Conservation (phyloP, 208 protist species). For the Strigomonas oncopelti region DNA sequence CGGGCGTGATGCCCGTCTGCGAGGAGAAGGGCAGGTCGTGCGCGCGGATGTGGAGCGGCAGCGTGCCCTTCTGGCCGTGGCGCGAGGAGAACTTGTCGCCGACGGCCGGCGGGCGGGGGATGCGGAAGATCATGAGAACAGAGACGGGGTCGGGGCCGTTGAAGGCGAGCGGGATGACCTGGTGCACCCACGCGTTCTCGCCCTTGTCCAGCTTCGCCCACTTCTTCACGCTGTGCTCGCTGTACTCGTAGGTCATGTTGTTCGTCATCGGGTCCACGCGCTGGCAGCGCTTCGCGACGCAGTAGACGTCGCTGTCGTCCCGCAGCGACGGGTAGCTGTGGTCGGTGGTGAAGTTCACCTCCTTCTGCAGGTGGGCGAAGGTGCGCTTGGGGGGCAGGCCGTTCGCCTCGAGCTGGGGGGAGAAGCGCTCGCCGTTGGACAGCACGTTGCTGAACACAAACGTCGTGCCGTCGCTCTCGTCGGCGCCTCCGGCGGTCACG, state of each 20-base stretch:
- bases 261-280: conserved; percentile 70
- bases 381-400: conserved; percentile 70
- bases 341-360: conserved; percentile 71
- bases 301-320: conserved; percentile 77
- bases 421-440: conserved; percentile 64
- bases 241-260: conserved; percentile 78
- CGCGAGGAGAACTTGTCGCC: conserved; percentile 99
- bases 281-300: conserved; percentile 75
- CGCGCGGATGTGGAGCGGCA: conserved; percentile 92
- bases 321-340: conserved; percentile 71
- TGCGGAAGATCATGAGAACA: conserved; percentile 82
- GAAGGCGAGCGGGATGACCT: conserved; percentile 82
- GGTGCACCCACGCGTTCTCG: conserved; percentile 88
- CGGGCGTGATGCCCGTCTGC: conserved; percentile 95
- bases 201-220: conserved; percentile 89
- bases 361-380: conserved; percentile 32
- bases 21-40: conserved; percentile 94
- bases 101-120: conserved; percentile 95
- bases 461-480: conserved; percentile 43
- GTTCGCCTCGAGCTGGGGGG: conserved; percentile 53
- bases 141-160: conserved; percentile 78
- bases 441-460: conserved; percentile 87
- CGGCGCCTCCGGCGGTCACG: conserved; percentile 51
- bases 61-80: conserved; percentile 99
- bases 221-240: conserved; percentile 76